Base-by-base conservation (phyloP, 1,284 basidiomycete species). In the Dichomitus squalens region DNA sequence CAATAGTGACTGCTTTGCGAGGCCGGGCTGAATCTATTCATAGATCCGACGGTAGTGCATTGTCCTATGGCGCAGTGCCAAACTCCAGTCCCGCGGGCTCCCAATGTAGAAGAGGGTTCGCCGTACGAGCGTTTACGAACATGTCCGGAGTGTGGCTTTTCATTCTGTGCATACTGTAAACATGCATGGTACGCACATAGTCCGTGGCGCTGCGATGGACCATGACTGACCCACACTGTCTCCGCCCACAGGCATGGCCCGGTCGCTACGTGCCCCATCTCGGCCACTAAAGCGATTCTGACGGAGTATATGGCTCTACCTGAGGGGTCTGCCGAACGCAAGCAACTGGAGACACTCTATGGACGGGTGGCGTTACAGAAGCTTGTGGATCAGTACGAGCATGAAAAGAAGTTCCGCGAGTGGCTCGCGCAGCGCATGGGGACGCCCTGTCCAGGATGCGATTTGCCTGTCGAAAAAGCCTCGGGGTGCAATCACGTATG, bases 21-120 rank as follows among this genome's bases (percentile, higher is more conserved):
- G n/a, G n/a, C n/a, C n/a, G n/a, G n/a, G n/a, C n/a, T 29, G n/a
- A 43, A n/a, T n/a, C 12, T 41, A 33, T 31, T 36, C 44, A 25
- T 60, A 90, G 92, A 93, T 73, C 91, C 91, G 20, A 79, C 84
- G 1, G 84, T 89, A 46, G 76, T 90, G 7, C 83, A 88, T 64
- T 94, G 92, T 68, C 92, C 91, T 0, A 79, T 90, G 70, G 72
- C 79, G 31, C 79, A 83, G 43, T 93, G 92, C 66, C 90, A 93
- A 69, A 77, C 80, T 8, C 81, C 87, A 12, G 86, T 93, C 4
- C 75, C 79, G 31, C 83, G 79, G 64, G 82, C 85, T 4, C 63
- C 65, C 40, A 70, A 68, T 44, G 68, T 71, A 5, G 79, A 85
- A 25, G 79, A 83, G 23, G 83, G 81, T 18, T 79, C 83, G 3